These are phyloP conservation scores for Petasospora rhodanensis DNA, from an alignment of 1,139 yeast genomes.

Conservation along the genomic window DNA sequence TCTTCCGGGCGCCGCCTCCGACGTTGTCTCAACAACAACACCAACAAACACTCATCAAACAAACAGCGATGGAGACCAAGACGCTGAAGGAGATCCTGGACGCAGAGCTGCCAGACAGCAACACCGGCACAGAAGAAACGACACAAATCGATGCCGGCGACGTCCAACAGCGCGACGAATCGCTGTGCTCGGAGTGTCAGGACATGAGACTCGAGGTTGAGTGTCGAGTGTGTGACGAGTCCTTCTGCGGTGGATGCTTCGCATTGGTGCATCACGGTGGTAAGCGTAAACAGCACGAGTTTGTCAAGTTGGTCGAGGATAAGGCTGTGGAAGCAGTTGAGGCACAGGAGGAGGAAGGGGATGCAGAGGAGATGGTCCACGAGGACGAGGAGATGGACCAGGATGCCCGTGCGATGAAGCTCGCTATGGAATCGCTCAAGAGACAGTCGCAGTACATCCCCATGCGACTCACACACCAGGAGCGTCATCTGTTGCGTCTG, in stretches of 20 bases:
- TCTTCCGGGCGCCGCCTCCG: neutral
- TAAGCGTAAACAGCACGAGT: constrained; percentile 40
- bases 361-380: constrained; percentile 9
- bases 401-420: too few relatives aligned
- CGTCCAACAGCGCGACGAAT: constrained; percentile 29
- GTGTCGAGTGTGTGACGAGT: constrained; percentile 58
- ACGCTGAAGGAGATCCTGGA: constrained; percentile 26
- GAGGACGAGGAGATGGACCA: constrained; percentile 2
- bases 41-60: neutral
- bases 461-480: constrained; percentile 57
- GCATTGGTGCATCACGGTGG: constrained; percentile 66
- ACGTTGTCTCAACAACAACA: too few relatives aligned
- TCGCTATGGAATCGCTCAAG: too few relatives aligned
- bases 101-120: constrained; percentile 15
- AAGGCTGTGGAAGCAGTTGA: constrained; percentile 15
- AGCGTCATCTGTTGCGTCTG: constrained; percentile 57
- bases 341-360: constrained; percentile 19
- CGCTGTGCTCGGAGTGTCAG: constrained; percentile 59
- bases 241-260: constrained; percentile 63
- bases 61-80: constrained; percentile 12
- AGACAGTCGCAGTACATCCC: constrained; percentile 54
- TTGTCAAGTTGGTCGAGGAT: constrained; percentile 28
- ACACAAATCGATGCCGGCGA: constrained; percentile 20
- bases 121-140: too few relatives aligned
- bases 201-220: constrained; percentile 61